A percentile compares a stretch with the other conserved stretches of the same genome.
These are phyloP conservation scores for Apiotrichum veenhuisii DNA, from an alignment of 1,284 basidiomycete genomes.

Conservation along the genomic window DNA sequence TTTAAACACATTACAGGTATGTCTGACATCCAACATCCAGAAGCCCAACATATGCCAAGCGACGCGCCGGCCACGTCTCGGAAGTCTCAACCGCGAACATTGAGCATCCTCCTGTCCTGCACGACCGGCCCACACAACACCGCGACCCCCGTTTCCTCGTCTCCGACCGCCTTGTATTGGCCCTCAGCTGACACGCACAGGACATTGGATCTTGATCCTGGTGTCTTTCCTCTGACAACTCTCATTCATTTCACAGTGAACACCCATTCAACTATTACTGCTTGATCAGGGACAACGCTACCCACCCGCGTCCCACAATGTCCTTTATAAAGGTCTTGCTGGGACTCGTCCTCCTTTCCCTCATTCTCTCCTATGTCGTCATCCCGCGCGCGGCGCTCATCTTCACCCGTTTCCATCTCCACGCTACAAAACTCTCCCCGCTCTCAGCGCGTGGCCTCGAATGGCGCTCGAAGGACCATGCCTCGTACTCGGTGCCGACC, in stretches of 20 bases:
- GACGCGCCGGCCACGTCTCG: too few relatives aligned
- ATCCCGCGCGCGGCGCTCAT: slow-evolving; percentile 20
- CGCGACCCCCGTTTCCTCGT: too few relatives aligned
- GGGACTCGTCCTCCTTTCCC: slow-evolving; percentile 12
- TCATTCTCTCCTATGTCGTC: slow-evolving; percentile 18
- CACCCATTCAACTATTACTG: not conserved
- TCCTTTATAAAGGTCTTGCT: slow-evolving; percentile 7
- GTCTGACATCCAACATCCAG: too few relatives aligned
- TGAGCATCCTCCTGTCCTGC: too few relatives aligned
- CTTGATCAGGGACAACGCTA: not conserved
- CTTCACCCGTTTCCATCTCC: slow-evolving; percentile 16
- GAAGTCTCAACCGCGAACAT: too few relatives aligned
- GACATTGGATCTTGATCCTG: not conserved
- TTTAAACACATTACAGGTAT: too few relatives aligned
- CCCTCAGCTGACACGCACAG: too few relatives aligned
- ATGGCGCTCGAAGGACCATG: slow-evolving; percentile 28
- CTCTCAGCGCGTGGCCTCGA: slow-evolving; percentile 34
- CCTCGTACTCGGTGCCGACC: slow-evolving; percentile 21
- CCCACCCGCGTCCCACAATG: slow-evolving; percentile 7
- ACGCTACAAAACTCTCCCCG: slow-evolving; percentile 23
- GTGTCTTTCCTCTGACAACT: not conserved
- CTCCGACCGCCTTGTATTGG: too few relatives aligned
- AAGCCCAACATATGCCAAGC: too few relatives aligned
- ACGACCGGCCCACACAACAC: too few relatives aligned
- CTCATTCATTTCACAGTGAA: not conserved